Conservation (phyloP, 75 land plant species). For the Isoetes taiwanensis region DNA sequence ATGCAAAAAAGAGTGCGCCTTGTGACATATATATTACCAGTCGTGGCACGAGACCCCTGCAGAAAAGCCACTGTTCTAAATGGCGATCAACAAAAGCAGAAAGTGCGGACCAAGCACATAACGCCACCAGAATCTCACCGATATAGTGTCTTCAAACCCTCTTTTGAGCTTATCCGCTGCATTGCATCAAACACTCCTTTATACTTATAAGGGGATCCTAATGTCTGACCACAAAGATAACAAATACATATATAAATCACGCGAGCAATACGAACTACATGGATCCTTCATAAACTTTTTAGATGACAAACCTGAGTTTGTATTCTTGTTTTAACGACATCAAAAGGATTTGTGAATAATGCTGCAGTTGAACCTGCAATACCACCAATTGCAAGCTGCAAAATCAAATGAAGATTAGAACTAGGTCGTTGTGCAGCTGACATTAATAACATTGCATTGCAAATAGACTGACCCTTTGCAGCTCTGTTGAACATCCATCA, state of each 20-base stretch:
- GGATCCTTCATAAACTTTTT: too few relatives aligned
- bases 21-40: conserved; percentile 75
- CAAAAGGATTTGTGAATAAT: conserved; percentile 95
- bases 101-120: not conserved
- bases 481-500: too few relatives aligned
- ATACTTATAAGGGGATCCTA: conserved; percentile 48
- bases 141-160: conserved; percentile 78
- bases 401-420: too few relatives aligned
- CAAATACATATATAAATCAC: too few relatives aligned
- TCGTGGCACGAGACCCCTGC: conserved; percentile 84
- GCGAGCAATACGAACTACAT: not conserved
- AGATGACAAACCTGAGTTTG: conserved; percentile 96
- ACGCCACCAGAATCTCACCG: conserved; percentile 37
- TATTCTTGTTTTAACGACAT: conserved; percentile 85
- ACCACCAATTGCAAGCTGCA: conserved; percentile 90
- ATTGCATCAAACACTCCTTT: conserved; percentile 65
- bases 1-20: conserved; percentile 87
- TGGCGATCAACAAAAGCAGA: not conserved
- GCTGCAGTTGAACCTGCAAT: conserved; percentile 94
- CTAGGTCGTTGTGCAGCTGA: too few relatives aligned
- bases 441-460: too few relatives aligned
- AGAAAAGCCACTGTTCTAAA: not conserved
- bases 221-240: conserved; percentile 27
- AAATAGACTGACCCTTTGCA: too few relatives aligned
- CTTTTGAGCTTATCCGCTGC: conserved; percentile 38